Evolutionary conservation across 179 eudicot species (phyloP).

Genomic region (Actinidia arguta): DNA sequence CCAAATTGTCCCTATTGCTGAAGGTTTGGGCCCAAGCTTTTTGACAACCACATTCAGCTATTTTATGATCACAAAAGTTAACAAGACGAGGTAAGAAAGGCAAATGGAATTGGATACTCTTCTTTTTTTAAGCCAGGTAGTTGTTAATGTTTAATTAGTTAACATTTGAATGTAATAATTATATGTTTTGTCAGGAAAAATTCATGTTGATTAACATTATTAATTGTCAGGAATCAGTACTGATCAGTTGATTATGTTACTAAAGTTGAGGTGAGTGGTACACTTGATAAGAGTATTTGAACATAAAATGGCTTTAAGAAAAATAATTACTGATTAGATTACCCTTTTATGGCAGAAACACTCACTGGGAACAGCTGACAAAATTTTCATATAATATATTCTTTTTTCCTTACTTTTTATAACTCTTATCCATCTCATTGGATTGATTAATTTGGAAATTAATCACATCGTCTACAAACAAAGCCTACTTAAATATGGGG

Average conservation of each 20-base stretch:
- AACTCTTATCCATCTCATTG: too few relatives aligned
- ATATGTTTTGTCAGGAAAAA: background rate
- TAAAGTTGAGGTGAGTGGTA: too few relatives aligned
- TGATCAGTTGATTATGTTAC: too few relatives aligned
- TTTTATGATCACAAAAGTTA: constrained; percentile 2
- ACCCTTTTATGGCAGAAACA: background rate
- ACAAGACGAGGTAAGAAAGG: background rate
- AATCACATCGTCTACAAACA: too few relatives aligned
- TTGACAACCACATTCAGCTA: background rate
- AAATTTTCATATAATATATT: too few relatives aligned
- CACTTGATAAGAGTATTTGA: background rate
- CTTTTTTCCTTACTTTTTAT: too few relatives aligned
- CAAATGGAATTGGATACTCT: background rate
- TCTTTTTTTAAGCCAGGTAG: background rate
- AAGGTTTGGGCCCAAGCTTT: too few relatives aligned
- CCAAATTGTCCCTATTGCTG: too few relatives aligned
- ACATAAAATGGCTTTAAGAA: background rate
- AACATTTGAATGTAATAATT: background rate
- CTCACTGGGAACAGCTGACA: background rate
- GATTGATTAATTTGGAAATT: too few relatives aligned
- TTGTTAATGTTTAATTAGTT: background rate
- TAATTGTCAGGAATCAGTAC: too few relatives aligned
- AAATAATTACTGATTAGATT: background rate
- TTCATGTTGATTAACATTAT: background rate
- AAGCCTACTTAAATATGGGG: too few relatives aligned